A percentile compares a stretch with the other conserved stretches of the same genome.
Evolutionary conservation across 2,329 filamentous ascomycete species (phyloP).

Genomic region (Penicillium polonicum): DNA sequence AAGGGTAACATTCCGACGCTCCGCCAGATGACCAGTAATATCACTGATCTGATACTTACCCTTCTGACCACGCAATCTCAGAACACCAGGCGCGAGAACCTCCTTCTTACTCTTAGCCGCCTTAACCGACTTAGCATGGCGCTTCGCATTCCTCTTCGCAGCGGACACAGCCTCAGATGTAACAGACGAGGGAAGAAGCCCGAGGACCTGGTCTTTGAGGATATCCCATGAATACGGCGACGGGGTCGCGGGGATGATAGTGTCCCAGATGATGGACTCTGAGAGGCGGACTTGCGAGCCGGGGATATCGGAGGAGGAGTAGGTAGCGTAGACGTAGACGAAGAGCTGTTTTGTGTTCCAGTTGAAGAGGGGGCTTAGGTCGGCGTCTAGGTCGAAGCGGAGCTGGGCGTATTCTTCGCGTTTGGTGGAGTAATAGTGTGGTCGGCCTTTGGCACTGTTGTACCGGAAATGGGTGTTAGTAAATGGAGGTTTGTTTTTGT

Average conservation of each 20-base stretch:
- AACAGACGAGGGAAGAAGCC: constrained; percentile 30
- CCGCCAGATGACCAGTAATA: constrained; percentile 73
- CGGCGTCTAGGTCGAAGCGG: constrained; percentile 88
- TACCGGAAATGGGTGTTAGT: background rate
- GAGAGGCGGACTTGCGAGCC: constrained; percentile 27
- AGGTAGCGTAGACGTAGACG: constrained; percentile 85
- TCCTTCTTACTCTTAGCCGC: constrained; percentile 12
- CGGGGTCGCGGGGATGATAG: constrained; percentile 72
- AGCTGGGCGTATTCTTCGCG: constrained; percentile 96
- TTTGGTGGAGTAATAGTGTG: constrained; percentile 92
- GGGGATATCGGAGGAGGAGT: constrained; percentile 45
- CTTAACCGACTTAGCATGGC: constrained; percentile 24
- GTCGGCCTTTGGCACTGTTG: constrained; percentile 75
- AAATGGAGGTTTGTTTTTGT: background rate
- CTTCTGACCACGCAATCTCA: constrained; percentile 78
- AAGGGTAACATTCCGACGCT: constrained; percentile 70
- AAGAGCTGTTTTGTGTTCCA: constrained; percentile 99
- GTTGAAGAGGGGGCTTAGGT: constrained; percentile 88
- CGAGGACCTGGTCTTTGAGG: constrained; percentile 31
- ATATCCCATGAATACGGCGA: constrained; percentile 44
- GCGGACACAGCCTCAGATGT: constrained; percentile 2
- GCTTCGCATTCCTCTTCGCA: constrained; percentile 26
- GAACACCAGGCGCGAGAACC: constrained; percentile 54
- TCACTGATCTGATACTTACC: constrained; percentile 98
- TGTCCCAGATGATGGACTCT: constrained; percentile 91